Percentiles rank a stretch among this genome's conserved stretches.
These are phyloP conservation scores for Vitis hybrid DNA, from an alignment of 177 flowering plant species.

Conservation along the genomic window DNA sequence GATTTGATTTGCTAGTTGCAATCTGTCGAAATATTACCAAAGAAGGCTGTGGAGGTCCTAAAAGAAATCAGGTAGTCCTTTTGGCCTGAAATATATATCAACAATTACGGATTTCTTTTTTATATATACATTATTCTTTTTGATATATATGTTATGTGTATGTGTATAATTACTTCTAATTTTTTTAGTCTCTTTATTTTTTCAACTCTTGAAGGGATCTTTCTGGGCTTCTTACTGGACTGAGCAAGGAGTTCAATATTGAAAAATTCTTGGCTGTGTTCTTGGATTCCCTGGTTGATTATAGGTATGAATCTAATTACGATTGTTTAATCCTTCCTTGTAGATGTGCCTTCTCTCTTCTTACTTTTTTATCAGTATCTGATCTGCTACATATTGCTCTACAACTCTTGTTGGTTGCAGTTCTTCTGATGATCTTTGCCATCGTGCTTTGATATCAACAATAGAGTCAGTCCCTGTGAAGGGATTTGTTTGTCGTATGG, in stretches of 20 bases:
- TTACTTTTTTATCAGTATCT: not conserved
- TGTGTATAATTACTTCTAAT: not conserved
- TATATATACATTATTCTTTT: not conserved
- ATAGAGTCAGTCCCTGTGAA: conserved; percentile 55
- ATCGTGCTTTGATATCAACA: conserved; percentile 38
- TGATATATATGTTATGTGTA: no score
- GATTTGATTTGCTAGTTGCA: conserved; percentile 43
- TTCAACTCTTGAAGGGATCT: conserved; percentile 53
- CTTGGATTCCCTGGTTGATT: conserved; percentile 58
- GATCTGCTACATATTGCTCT: conserved; percentile 8
- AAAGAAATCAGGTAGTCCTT: conserved; percentile 54
- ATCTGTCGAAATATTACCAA: conserved; percentile 53
- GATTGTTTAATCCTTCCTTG: not conserved
- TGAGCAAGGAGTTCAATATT: conserved; percentile 72
- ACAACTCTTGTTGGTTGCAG: conserved; percentile 33
- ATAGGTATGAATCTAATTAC: conserved; percentile 47
- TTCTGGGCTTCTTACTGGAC: conserved; percentile 43
- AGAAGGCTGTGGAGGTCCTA: conserved; percentile 59
- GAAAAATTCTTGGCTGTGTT: conserved; percentile 62
- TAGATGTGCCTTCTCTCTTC: not conserved
- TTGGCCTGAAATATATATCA: not conserved
- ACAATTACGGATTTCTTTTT: not conserved
- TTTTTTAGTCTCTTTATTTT: not conserved
- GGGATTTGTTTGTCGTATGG: conserved; percentile 40
- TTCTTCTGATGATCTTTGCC: conserved; percentile 48